A percentile compares a stretch with the other conserved stretches of the same genome.
Evolutionary conservation across 768 basidiomycete species (phyloP).

Genomic region (Pisolithus microcarpus): DNA sequence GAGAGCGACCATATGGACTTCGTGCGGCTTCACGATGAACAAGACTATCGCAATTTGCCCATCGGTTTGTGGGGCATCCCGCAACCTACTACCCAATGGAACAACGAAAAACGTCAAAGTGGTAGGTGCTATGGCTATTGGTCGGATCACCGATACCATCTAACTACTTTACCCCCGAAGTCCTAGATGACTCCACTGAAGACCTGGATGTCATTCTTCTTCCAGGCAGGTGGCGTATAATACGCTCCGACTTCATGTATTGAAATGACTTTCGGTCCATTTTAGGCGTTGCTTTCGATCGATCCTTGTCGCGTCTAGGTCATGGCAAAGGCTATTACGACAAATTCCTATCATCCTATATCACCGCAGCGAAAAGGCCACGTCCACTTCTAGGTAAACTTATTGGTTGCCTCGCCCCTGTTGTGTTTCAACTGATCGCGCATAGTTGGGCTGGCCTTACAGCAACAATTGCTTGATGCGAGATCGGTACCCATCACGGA

Average conservation of each 20-base stretch:
- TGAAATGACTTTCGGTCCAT: conserved; percentile 4
- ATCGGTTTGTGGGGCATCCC: conserved; percentile 69
- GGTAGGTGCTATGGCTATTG: conserved; percentile 35
- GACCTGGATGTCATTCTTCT: conserved; percentile 58
- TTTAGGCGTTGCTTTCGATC: conserved; percentile 71
- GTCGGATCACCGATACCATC: neutral
- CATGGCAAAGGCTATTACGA: conserved; percentile 86
- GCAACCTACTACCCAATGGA: conserved; percentile 48
- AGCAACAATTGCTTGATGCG: conserved; percentile 53
- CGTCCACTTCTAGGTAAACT: conserved; percentile 54
- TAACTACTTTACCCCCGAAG: conserved; percentile 12
- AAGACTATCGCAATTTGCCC: conserved; percentile 53
- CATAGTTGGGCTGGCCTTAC: conserved; percentile 57
- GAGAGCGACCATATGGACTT: conserved; percentile 54
- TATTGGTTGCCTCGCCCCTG: conserved; percentile 6
- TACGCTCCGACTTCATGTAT: conserved; percentile 7
- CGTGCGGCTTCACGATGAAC: conserved; percentile 48
- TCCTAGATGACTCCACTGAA: conserved; percentile 29
- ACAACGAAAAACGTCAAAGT: conserved; percentile 38
- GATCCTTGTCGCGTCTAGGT: conserved; percentile 59
- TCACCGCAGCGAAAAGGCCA: conserved; percentile 30
- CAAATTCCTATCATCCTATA: conserved; percentile 56
- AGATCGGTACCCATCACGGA: conserved; percentile 46
- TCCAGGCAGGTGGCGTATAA: conserved; percentile 42
- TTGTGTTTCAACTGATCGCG: conserved; percentile 10